phyloP scores from a whole-genome alignment of 2,329 filamentous ascomycete genomes.

The Alternaria alternata region DNA sequence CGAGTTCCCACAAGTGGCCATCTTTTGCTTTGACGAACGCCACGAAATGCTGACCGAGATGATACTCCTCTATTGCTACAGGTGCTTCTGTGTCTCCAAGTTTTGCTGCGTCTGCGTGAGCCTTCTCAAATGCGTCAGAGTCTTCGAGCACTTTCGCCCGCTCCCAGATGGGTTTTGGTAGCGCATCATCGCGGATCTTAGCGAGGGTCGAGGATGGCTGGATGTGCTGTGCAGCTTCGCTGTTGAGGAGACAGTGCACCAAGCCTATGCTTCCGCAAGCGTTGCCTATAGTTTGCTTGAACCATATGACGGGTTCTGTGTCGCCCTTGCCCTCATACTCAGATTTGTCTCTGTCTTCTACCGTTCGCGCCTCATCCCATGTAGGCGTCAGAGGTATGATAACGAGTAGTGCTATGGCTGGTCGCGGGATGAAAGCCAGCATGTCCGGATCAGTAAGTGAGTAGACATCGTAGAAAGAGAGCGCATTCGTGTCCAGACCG shows the following conservation, averaged over 20 bases:
- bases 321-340: conserved; percentile 58
- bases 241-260: conserved; percentile 63
- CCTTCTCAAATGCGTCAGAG: conserved; percentile 54
- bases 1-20: conserved; percentile 58
- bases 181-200: conserved; percentile 54
- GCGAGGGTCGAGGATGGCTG: conserved; percentile 54
- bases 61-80: conserved; percentile 35
- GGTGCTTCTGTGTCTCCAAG: conserved; percentile 53
- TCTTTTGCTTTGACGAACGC: conserved; percentile 57
- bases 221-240: conserved; percentile 55
- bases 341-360: conserved; percentile 51
- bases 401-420: conserved; percentile 63
- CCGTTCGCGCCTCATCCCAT: conserved; percentile 51
- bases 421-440: conserved; percentile 61
- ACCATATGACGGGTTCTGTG: conserved; percentile 65
- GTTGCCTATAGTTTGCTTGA: conserved; percentile 66
- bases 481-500: conserved; percentile 53
- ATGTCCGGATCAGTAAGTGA: conserved; percentile 60
- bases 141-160: conserved; percentile 64
- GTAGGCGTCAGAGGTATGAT: conserved; percentile 57
- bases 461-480: conserved; percentile 64
- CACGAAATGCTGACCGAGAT: conserved; percentile 55
- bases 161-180: conserved; percentile 54
- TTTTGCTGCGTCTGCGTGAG: conserved; percentile 54
- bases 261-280: conserved; percentile 67